phyloP scores from a whole-genome alignment of 1,139 yeast genomes.

The Candida tropicalis region DNA sequence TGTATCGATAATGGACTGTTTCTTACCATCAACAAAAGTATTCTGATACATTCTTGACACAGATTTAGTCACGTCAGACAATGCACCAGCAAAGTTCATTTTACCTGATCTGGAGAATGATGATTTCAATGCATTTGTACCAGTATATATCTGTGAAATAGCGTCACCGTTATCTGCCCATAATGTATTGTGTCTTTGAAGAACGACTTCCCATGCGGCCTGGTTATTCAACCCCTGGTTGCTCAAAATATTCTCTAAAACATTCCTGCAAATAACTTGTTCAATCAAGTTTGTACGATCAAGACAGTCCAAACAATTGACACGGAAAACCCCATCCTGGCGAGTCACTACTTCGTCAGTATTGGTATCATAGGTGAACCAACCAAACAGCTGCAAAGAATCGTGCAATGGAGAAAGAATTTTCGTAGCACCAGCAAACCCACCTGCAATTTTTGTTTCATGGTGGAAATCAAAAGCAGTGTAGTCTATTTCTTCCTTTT shows the following conservation, averaged over 20 bases:
- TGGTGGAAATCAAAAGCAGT: slow-evolving; percentile 94
- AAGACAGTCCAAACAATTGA: slow-evolving; percentile 92
- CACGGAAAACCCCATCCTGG: slow-evolving; percentile 88
- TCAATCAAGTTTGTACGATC: slow-evolving; percentile 94
- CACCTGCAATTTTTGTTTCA: slow-evolving; percentile 81
- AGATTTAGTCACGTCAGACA: slow-evolving; percentile 94
- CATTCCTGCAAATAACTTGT: slow-evolving; percentile 68
- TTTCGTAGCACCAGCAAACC: slow-evolving; percentile 80
- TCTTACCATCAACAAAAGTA: slow-evolving; percentile 89
- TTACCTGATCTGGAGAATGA: slow-evolving; percentile 93
- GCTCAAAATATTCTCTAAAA: slow-evolving; percentile 62
- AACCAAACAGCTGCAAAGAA: slow-evolving; percentile 77
- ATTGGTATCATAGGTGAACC: slow-evolving; percentile 64
- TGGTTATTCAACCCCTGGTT: slow-evolving; percentile 20
- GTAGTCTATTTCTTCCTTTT: slow-evolving; percentile 53
- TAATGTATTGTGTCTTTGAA: slow-evolving; percentile 69
- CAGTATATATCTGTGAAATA: slow-evolving; percentile 93
- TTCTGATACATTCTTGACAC: slow-evolving; percentile 95
- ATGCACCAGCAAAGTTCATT: slow-evolving; percentile 94
- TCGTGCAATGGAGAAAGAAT: slow-evolving; percentile 65
- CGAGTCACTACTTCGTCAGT: slow-evolving; percentile 57
- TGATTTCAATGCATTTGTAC: slow-evolving; percentile 94
- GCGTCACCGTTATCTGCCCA: slow-evolving; percentile 99
- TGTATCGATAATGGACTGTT: slow-evolving; percentile 85
- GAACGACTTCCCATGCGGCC: slow-evolving; percentile 46